Base-by-base conservation (phyloP, 106 monocot species). In the Allium sativum region DNA sequence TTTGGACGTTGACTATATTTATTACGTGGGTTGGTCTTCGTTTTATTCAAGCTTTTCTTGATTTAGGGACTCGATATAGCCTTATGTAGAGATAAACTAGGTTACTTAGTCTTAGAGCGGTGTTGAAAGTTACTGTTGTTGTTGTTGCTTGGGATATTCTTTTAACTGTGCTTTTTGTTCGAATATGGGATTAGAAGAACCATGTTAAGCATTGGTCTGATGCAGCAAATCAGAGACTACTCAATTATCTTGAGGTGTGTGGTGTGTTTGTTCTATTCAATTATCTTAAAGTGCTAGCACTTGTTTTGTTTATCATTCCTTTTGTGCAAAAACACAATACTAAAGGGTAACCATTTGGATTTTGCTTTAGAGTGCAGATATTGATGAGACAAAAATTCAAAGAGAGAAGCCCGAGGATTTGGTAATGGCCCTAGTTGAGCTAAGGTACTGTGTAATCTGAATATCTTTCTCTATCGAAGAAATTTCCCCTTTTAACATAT, bases 11-110 rank as follows among this genome's bases (percentile, higher is more conserved):
- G 44, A 78, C 86, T 44, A 18, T 90, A 15, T 90, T 95, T 66
- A 95, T 95, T 65, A 95, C 90, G 54, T 95, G 94, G 94, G 71
- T 78, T 9, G 83, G 56, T 7, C 76, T 95, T 18, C 78, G 94
- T 3, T 62, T 95, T 17, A 52, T 90, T 18, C 89, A 95, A 67
- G 77, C 94, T 20, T 17, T 79, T 19, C 69, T 90, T 18, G 94
- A 90, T 45, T 78, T 79, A 0, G 86, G 83, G 12, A 95, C 86
- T 18, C 94, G 90, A 74, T 84, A 74, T 67, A 64, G 79, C 52
- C 78, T 89, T 14, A 65, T 90, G 7, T 72, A 81, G 40, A 55
- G 94, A 48, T 86, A 95, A 61, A 74, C 75, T 17, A 59, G 43
- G 14, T 81, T 60, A 76, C 86, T 95, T 18, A 74, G 48, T 7